Conservation (phyloP, 177 flowering plant species). For the Vitis hybrid region DNA sequence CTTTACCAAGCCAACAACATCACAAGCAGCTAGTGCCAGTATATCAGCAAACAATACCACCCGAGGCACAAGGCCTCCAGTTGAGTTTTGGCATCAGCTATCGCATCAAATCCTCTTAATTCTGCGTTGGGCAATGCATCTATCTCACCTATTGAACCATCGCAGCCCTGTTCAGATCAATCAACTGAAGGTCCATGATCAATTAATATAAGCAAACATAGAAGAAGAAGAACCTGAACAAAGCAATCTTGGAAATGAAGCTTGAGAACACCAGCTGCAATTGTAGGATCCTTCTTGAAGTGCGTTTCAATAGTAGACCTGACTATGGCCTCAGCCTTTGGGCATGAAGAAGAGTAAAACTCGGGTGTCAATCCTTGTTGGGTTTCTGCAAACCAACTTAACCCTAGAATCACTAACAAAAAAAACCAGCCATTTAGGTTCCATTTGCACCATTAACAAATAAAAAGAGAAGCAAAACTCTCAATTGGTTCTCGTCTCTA, state of each 20-base stretch:
- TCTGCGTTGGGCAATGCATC: conserved; percentile 54
- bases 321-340: conserved; percentile 54
- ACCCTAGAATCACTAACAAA: conserved; percentile 15
- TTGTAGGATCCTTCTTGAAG: conserved; percentile 51
- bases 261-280: conserved; percentile 69
- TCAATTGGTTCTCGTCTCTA: too few relatives aligned
- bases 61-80: conserved; percentile 65
- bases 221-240: conserved; percentile 45
- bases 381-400: conserved; percentile 22
- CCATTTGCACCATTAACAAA: conserved; percentile 15
- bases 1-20: conserved; percentile 60
- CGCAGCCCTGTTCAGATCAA: conserved; percentile 54
- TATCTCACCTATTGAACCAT: conserved; percentile 69
- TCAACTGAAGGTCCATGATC: conserved; percentile 30
- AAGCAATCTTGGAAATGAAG: conserved; percentile 85
- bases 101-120: conserved; percentile 64
- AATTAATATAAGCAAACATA: conserved; percentile 6
- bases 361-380: conserved; percentile 41
- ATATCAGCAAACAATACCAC: conserved; percentile 77
- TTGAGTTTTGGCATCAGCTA: conserved; percentile 67
- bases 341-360: conserved; percentile 62
- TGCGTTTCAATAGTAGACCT: conserved; percentile 54
- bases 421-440: conserved; percentile 12
- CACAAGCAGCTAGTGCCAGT: conserved; percentile 71
- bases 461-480: neutral